Base-by-base conservation (phyloP, 2,329 filamentous ascomycete genomes). In the Botrytis fabae region DNA sequence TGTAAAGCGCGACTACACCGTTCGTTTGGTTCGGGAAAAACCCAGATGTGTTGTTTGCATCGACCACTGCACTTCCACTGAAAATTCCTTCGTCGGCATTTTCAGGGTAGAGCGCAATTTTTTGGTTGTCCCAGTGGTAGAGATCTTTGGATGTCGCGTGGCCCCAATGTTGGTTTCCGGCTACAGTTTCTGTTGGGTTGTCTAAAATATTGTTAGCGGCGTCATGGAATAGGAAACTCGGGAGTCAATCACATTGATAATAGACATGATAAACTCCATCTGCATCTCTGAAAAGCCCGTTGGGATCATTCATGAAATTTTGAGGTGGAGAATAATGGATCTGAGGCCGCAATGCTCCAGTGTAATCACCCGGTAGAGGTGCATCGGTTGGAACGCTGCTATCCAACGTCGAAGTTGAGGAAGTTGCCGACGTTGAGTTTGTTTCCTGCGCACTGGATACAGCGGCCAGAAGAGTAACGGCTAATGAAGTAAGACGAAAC, bases 121-220 rank as follows among this genome's bases (percentile, higher is more conserved):
- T 86, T 77, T 91, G 89, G 75, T 91, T 91, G 1, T 82, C 83
- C 90, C 90, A 92, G 73, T 87, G 86, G 77, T 89, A 91, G 1
- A 92, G 81, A 76, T 92, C 89, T 22, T 81, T 78, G 46, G 86
- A 89, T 1, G 89, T 91, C 3, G 89, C 89, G 77, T 92, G 90
- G 16, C 90, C 90, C 90, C 90, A 92, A 76, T 91, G 89, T 77
- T 91, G 86, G 74, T 90, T 88, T 1, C 88, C 88, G 9, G 82
- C 86, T 0, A 86, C 83, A 12, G 82, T 80, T 2, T 78, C 84
- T 0, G 83, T 83, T 1, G 86, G 86, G 72, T 88, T 87, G 76
- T 86, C 84, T 85, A 32, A 62, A 72, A 32, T 60, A 42, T 38
- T 62, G 54, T 65, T 44, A 66, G 38, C 32, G 10, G 42, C 9